Percentiles rank a stretch among this genome's conserved stretches.
Evolutionary conservation across 1,284 basidiomycete species (phyloP).

Genomic region (Pyrrhoderma lamaoense): DNA sequence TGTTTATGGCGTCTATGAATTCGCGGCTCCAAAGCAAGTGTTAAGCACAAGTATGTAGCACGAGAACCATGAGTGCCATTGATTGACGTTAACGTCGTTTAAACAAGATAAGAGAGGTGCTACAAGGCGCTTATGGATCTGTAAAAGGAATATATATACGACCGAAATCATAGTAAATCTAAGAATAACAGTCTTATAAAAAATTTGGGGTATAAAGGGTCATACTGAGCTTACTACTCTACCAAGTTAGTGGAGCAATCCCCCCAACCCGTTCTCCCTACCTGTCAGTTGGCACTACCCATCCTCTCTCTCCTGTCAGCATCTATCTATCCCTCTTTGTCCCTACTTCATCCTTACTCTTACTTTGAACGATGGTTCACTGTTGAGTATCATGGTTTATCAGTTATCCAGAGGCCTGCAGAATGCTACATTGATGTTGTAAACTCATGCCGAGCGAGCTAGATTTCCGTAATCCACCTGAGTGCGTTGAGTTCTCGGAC

Average conservation of each 20-base stretch:
- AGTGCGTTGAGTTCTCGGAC: conserved; percentile 1
- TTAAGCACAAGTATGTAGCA: no score
- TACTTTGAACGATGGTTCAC: no score
- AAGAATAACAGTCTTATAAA: not conserved
- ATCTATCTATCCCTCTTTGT: not conserved
- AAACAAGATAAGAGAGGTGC: no score
- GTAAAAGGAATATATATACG: conserved; percentile 4
- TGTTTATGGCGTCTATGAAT: no score
- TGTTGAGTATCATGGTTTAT: no score
- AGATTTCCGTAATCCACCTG: conserved; percentile 7
- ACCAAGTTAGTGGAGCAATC: no score
- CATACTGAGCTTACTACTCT: not conserved
- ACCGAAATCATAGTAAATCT: not conserved
- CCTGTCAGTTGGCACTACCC: no score
- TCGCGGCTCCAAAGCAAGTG: no score
- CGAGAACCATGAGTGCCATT: no score
- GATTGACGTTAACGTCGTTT: no score
- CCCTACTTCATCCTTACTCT: not conserved
- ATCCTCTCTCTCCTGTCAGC: no score
- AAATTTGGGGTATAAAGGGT: not conserved
- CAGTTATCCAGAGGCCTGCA: not conserved
- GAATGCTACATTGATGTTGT: not conserved
- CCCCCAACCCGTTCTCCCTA: no score
- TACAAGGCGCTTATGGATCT: conserved; percentile 1
- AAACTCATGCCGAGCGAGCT: conserved; percentile 8